Conservation (phyloP, 1,284 basidiomycete species). For the Ustilago cynodontis region DNA sequence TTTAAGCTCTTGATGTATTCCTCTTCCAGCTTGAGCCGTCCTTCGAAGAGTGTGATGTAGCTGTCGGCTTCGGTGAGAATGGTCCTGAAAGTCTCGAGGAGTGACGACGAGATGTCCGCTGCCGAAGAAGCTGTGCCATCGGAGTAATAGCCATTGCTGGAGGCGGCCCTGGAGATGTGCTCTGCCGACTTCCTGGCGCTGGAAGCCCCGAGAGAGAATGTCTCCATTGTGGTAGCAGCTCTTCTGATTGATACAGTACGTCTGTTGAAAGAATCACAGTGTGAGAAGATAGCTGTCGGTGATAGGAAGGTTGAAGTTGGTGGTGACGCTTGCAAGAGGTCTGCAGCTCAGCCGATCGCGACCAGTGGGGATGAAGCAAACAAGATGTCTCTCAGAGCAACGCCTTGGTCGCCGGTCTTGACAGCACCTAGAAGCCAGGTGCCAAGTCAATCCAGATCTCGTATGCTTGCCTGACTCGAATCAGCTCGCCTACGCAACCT, state of each 20-base stretch:
- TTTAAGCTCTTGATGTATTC: conserved; percentile 59
- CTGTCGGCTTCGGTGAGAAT: conserved; percentile 61
- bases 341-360: no score
- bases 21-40: conserved; percentile 64
- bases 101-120: conserved; percentile 44
- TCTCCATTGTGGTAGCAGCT: conserved; percentile 22
- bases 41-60: conserved; percentile 60
- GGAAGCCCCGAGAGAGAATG: conserved; percentile 16
- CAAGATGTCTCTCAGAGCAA: neutral
- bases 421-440: neutral
- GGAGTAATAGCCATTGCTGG: conserved; percentile 42
- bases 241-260: neutral
- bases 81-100: conserved; percentile 58
- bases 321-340: no score
- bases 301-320: neutral
- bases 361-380: no score
- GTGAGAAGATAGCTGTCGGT: neutral
- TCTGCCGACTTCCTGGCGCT: conserved; percentile 36
- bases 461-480: no score
- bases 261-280: neutral
- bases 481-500: neutral
- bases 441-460: no score
- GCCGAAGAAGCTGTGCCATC: conserved; percentile 39
- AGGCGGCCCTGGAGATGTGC: conserved; percentile 34
- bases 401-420: neutral